These are phyloP conservation scores for Colletotrichum tanaceti DNA, from an alignment of 2,329 filamentous ascomycete genomes.

Conservation along the genomic window DNA sequence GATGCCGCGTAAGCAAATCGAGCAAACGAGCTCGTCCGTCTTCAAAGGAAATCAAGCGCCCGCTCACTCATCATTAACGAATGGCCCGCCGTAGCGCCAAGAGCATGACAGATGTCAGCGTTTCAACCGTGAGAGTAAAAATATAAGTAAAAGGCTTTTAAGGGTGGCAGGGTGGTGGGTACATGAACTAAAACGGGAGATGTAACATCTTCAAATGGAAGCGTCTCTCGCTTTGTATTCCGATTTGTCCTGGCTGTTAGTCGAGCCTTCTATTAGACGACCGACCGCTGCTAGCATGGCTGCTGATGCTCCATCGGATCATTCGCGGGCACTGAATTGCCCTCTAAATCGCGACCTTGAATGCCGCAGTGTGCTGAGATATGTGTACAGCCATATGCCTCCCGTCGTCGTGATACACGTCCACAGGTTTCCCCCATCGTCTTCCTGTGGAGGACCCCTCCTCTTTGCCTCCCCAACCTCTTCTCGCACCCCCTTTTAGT, in stretches of 20 bases:
- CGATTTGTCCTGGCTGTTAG: conserved; percentile 6
- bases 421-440: not conserved
- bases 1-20: no score
- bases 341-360: not conserved
- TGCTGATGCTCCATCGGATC: not conserved
- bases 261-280: not conserved
- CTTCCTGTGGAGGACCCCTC: not conserved
- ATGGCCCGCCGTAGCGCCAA: not conserved
- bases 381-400: not conserved
- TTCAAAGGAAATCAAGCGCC: not conserved
- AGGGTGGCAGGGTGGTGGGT: not conserved
- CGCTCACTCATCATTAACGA: not conserved
- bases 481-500: conserved; percentile 51
- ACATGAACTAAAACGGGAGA: not conserved
- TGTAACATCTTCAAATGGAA: conserved; percentile 6
- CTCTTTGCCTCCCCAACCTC: not conserved
- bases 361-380: not conserved
- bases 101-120: conserved; percentile 16
- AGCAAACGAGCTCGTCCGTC: not conserved
- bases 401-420: not conserved
- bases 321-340: not conserved
- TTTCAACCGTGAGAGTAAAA: conserved; percentile 8
- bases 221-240: conserved; percentile 2
- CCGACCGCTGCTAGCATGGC: not conserved
- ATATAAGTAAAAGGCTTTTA: not conserved